Conservation (phyloP, 768 basidiomycete species). For the Fomitopsis serialis region DNA sequence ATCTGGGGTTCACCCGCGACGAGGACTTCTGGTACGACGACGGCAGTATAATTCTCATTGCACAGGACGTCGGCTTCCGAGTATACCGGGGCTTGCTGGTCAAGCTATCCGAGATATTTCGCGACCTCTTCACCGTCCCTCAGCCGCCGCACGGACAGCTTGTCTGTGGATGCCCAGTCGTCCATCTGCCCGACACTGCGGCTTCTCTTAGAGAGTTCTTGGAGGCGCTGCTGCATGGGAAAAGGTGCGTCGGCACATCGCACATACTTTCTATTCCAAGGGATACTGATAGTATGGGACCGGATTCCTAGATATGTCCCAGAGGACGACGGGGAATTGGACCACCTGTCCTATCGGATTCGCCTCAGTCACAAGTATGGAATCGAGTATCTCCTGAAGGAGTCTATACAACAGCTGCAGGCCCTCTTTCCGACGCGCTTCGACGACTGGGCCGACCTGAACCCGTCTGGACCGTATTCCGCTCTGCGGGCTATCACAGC, state of each 20-base stretch:
- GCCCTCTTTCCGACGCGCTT: not conserved
- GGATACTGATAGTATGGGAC: too few relatives aligned
- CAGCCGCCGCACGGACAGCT: not conserved
- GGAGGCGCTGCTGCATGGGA: not conserved
- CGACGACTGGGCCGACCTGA: not conserved
- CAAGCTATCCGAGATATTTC: not conserved
- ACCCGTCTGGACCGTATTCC: not conserved
- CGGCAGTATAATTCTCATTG: slow-evolving; percentile 7
- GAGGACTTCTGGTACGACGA: slow-evolving; percentile 8
- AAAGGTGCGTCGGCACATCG: too few relatives aligned
- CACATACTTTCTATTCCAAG: too few relatives aligned
- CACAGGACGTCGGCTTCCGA: not conserved
- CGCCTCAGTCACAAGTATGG: slow-evolving; percentile 5
- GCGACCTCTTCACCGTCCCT: not conserved
- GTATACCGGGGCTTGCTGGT: slow-evolving; percentile 1
- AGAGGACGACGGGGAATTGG: not conserved
- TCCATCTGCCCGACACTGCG: not conserved
- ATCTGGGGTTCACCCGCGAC: not conserved
- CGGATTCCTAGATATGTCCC: not conserved
- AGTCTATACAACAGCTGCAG: not conserved
- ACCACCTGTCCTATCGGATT: not conserved
- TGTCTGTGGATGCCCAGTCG: not conserved
- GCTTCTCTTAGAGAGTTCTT: not conserved
- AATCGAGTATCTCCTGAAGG: not conserved
- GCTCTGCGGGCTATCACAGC: not conserved